phyloP scores from a whole-genome alignment of 139 green algal species.

The Asterochloris erici region DNA sequence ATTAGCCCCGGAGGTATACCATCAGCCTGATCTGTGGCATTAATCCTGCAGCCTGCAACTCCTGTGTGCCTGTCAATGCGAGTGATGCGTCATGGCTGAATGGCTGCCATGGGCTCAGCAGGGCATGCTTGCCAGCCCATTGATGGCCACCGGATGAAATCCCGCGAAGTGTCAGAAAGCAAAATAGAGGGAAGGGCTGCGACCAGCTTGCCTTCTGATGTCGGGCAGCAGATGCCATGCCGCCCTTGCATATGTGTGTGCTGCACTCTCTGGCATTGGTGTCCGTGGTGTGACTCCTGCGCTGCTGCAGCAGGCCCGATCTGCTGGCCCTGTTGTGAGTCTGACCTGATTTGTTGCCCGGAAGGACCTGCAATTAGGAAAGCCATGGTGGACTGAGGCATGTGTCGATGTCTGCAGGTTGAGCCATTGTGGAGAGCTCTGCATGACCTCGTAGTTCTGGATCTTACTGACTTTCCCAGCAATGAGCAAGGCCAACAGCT shows the following conservation, averaged over 20 bases:
- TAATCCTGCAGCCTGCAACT: no score
- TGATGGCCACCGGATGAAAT: not conserved
- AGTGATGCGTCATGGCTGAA: no score
- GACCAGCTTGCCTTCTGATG: not conserved
- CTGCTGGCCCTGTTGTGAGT: not conserved
- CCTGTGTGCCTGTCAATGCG: no score
- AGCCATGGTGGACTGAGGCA: not conserved
- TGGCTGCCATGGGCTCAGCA: not conserved
- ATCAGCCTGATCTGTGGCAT: no score
- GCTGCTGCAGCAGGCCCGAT: not conserved
- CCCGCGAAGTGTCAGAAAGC: not conserved
- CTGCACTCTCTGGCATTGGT: not conserved
- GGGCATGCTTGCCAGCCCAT: not conserved
- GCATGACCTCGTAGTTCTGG: constrained; percentile 7
- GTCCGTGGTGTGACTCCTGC: not conserved
- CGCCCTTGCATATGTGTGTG: not conserved
- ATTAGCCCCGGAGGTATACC: no score
- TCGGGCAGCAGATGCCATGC: not conserved
- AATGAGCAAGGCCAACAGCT: not conserved
- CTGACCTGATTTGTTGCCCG: no score
- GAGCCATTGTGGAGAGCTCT: not conserved
- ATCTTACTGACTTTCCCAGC: not conserved
- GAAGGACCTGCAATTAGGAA: not conserved
- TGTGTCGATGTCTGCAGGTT: not conserved
- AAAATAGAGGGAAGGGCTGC: not conserved